These are phyloP conservation scores for Exophiala oligosperma DNA, from an alignment of 2,329 filamentous ascomycete species.

Conservation along the genomic window DNA sequence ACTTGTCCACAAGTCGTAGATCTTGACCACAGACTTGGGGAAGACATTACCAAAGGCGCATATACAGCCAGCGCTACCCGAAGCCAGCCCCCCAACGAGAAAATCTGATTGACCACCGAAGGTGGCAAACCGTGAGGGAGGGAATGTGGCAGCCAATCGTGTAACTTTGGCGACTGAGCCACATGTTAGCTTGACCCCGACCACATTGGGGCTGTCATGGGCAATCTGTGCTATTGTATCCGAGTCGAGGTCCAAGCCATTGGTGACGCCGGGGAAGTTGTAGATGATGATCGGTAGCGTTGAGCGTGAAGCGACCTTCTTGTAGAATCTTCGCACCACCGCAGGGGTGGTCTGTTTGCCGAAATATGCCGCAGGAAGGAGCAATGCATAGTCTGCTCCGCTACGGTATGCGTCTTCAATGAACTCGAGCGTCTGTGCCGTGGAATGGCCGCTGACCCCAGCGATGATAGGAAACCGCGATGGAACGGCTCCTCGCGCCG, in stretches of 20 bases:
- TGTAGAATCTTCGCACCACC: conserved; percentile 61
- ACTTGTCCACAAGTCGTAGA: conserved; percentile 61
- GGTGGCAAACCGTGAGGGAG: conserved; percentile 60
- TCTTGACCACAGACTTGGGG: conserved; percentile 54
- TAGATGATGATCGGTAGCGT: conserved; percentile 62
- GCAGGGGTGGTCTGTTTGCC: conserved; percentile 59
- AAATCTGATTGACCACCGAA: conserved; percentile 75
- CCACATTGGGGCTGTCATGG: conserved; percentile 53
- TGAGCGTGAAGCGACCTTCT: conserved; percentile 52
- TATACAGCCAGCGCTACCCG: conserved; percentile 57
- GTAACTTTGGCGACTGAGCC: conserved; percentile 62
- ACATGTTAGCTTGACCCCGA: conserved; percentile 68
- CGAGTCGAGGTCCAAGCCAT: conserved; percentile 67
- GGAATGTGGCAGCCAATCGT: conserved; percentile 53
- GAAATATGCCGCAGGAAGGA: conserved; percentile 65
- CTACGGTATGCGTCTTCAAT: conserved; percentile 60
- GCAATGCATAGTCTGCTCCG: conserved; percentile 61
- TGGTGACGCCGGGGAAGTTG: conserved; percentile 68
- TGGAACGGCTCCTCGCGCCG: conserved; percentile 52
- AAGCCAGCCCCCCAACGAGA: conserved; percentile 56
- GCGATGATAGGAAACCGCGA: conserved; percentile 61
- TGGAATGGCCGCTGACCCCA: conserved; percentile 64
- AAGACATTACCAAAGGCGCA: conserved; percentile 60
- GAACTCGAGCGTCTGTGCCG: conserved; percentile 61
- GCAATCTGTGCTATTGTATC: conserved; percentile 59